Base-by-base conservation (phyloP, 148 eudicot genomes). In the Talinum fruticosum region DNA sequence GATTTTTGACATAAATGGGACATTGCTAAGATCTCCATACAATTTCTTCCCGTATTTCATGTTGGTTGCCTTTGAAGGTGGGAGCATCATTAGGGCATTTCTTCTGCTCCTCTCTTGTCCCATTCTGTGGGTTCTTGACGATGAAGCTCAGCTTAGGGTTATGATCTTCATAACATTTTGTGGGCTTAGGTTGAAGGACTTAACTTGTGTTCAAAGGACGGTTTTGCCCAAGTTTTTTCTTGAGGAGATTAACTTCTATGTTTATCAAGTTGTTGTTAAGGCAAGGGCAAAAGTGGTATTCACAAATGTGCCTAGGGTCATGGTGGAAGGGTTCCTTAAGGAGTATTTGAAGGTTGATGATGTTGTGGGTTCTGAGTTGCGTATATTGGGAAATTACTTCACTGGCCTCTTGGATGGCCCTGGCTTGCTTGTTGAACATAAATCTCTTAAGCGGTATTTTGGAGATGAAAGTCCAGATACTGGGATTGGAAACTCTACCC, bases 51-150 rank as follows among this genome's bases (percentile, higher is more conserved):
- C 97, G 14, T 95, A 77, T n/a, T n/a, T n/a, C n/a, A n/a, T n/a
- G n/a, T n/a, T n/a, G n/a, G n/a, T n/a, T n/a, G n/a, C n/a, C n/a
- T 79, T 95, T 95, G 88, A 95, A 87, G 98, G 96, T 36, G 98
- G 98, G n/a, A 86, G 95, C 82, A 73, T 95, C 19, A 47, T 95
- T 12, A 89, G 98, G 75, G 91, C 98, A 34, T 75, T 92, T 71
- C 14, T 92, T 4, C 82, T 95, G 73, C 92, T 95, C 47, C 26
- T 91, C 41, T 88, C 89, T 14, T 88, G 69, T 41, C 97, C 97
- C 2, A 23, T 91, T 13, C 68, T 87, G 64, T 79, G 72, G 61
- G 35, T 90, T 33, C 57, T 95, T 70, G 84, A 84, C 74, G 49
- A 83, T 78, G 91, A 86, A 54, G 16, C 80, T 18, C 84, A 84